phyloP scores from a whole-genome alignment of 1,139 yeast species.

The Kurtzmaniella natalensis region DNA sequence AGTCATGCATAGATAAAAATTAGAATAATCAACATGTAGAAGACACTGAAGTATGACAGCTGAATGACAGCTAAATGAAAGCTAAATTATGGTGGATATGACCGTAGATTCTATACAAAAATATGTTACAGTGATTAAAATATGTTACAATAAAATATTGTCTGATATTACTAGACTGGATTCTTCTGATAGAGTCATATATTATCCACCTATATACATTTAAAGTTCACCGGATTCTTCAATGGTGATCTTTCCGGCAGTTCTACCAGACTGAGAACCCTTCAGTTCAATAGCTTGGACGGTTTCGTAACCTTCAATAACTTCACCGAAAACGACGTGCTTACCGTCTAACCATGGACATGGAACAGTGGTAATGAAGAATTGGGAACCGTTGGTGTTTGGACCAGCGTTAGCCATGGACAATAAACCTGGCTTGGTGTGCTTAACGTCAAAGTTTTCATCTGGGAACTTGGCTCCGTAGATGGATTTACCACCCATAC shows the following conservation, averaged over 20 bases:
- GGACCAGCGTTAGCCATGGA: slow-evolving; percentile 44
- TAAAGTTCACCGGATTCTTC: slow-evolving; percentile 36
- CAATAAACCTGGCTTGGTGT: slow-evolving; percentile 35
- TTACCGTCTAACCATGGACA: slow-evolving; percentile 42
- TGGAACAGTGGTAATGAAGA: slow-evolving; percentile 40
- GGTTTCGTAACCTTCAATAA: slow-evolving; percentile 34
- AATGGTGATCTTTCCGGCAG: slow-evolving; percentile 26
- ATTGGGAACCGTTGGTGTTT: slow-evolving; percentile 40
- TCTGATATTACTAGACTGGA: too few species aligned
- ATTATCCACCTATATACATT: slow-evolving; percentile 7
- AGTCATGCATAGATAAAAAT: slow-evolving; percentile 10
- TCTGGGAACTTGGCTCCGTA: slow-evolving; percentile 36
- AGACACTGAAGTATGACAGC: not conserved
- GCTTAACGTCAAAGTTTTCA: slow-evolving; percentile 33
- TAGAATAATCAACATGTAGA: slow-evolving; percentile 2
- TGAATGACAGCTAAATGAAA: not conserved
- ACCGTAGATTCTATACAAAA: slow-evolving; percentile 4
- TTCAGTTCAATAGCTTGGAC: slow-evolving; percentile 33
- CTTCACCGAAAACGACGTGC: slow-evolving; percentile 42
- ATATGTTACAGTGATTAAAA: too few species aligned
- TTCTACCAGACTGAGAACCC: slow-evolving; percentile 29
- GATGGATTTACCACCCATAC: slow-evolving; percentile 39
- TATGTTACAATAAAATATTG: too few species aligned
- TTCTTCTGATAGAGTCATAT: too few species aligned
- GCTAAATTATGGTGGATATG: not conserved